phyloP scores from a whole-genome alignment of 2,329 filamentous ascomycete genomes.

The Colletotrichum musae region DNA sequence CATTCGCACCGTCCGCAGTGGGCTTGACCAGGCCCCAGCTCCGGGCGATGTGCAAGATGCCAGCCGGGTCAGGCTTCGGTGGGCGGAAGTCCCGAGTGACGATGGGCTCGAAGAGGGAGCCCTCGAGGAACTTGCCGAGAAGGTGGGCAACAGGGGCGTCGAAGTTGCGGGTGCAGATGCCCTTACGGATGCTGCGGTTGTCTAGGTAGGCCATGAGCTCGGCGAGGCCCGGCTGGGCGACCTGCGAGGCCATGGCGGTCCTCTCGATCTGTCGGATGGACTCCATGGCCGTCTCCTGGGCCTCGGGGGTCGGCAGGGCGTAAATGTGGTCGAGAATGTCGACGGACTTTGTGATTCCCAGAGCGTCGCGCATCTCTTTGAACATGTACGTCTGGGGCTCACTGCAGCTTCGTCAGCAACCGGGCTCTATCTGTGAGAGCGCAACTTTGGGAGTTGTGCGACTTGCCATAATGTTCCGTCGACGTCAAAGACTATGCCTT shows the following conservation, averaged over 20 bases:
- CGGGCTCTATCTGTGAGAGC: not conserved
- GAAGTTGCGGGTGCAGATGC: conserved; percentile 95
- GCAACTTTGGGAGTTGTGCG: too few relatives aligned
- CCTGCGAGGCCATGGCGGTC: conserved; percentile 82
- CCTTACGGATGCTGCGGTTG: conserved; percentile 76
- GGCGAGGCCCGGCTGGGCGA: conserved; percentile 84
- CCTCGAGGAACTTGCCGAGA: conserved; percentile 80
- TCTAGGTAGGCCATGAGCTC: conserved; percentile 88
- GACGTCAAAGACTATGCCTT: conserved; percentile 87
- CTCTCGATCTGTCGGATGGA: conserved; percentile 86
- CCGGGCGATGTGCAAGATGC: conserved; percentile 87
- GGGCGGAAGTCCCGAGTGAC: conserved; percentile 87
- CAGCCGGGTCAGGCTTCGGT: conserved; percentile 90
- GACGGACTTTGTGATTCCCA: conserved; percentile 78
- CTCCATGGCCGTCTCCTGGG: conserved; percentile 76
- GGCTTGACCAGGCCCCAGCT: conserved; percentile 73
- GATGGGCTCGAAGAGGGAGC: conserved; percentile 80
- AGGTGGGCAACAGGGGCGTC: conserved; percentile 83
- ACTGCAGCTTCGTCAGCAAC: conserved; percentile 59
- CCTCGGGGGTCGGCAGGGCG: conserved; percentile 72
- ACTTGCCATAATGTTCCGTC: conserved; percentile 93
- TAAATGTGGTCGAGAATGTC: conserved; percentile 95
- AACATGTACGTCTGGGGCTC: conserved; percentile 98
- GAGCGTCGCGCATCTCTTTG: conserved; percentile 81
- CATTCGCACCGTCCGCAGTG: conserved; percentile 4